Percentiles rank a stretch among this genome's conserved stretches.
Evolutionary conservation across 768 basidiomycete genomes (phyloP).

Genomic region (Sarcodon aspratus): DNA sequence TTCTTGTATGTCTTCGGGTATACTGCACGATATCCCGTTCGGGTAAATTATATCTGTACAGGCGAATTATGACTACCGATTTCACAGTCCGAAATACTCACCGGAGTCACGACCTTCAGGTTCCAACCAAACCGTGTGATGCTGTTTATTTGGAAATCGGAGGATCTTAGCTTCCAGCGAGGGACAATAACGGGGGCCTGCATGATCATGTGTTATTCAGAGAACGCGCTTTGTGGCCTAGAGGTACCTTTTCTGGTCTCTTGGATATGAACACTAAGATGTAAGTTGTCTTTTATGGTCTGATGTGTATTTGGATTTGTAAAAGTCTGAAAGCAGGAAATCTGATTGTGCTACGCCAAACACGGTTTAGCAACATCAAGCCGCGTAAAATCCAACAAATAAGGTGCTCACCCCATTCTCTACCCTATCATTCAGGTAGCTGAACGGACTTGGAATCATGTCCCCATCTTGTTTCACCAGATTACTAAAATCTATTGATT

Average conservation of each 20-base stretch:
- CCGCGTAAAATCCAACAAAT: background rate
- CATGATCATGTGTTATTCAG: background rate
- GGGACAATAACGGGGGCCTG: constrained; percentile 87
- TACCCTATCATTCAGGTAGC: constrained; percentile 57
- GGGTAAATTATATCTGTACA: constrained; percentile 74
- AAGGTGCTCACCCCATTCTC: constrained; percentile 48
- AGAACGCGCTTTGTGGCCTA: background rate
- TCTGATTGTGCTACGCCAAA: constrained; percentile 51
- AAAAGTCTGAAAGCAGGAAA: constrained; percentile 58
- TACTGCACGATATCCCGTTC: constrained; percentile 79
- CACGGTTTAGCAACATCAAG: background rate
- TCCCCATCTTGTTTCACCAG: constrained; percentile 64
- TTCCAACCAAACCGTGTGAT: constrained; percentile 80
- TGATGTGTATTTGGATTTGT: constrained; percentile 69
- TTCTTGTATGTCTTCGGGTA: constrained; percentile 81
- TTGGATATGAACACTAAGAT: constrained; percentile 74
- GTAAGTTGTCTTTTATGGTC: constrained; percentile 65
- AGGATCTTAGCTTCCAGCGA: constrained; percentile 82
- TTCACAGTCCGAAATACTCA: constrained; percentile 13
- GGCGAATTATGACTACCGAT: background rate
- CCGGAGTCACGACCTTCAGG: constrained; percentile 89
- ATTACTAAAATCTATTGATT: constrained; percentile 57
- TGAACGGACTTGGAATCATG: constrained; percentile 54
- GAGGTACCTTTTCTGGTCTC: constrained; percentile 75
- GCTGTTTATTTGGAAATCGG: constrained; percentile 60